Percentiles rank a stretch among this genome's conserved stretches.
Evolutionary conservation across 352 stramenopile species (phyloP).

Genomic region (Phytophthora sp.): DNA sequence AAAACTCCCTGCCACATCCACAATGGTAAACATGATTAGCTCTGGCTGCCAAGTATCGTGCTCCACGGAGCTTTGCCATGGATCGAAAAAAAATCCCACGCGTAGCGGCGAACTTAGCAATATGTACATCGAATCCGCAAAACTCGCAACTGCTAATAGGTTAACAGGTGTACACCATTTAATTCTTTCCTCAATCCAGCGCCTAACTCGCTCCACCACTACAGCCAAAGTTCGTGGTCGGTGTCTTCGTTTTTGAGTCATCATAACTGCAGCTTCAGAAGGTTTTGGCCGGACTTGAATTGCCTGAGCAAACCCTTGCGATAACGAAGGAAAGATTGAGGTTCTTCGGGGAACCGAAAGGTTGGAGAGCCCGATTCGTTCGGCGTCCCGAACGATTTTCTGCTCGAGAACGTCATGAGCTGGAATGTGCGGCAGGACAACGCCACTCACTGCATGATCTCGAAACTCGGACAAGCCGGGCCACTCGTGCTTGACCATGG

Average conservation of each 20-base stretch:
- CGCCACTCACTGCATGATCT: slow-evolving; percentile 23
- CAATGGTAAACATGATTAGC: slow-evolving; percentile 30
- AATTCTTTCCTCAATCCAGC: slow-evolving; percentile 14
- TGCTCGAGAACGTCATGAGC: slow-evolving; percentile 28
- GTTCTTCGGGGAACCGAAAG: slow-evolving; percentile 15
- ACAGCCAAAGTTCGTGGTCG: slow-evolving; percentile 9
- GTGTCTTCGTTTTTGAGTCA: neutral
- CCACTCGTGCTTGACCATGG: slow-evolving; percentile 35
- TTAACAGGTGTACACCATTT: slow-evolving; percentile 20
- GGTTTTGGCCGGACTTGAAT: slow-evolving; percentile 16
- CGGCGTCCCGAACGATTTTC: slow-evolving; percentile 27
- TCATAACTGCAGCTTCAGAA: neutral
- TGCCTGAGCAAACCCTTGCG: neutral
- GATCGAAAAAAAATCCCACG: slow-evolving; percentile 54
- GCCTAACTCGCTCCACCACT: slow-evolving; percentile 10
- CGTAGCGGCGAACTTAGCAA: slow-evolving; percentile 44
- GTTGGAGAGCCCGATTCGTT: slow-evolving; percentile 27
- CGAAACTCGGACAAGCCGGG: slow-evolving; percentile 25
- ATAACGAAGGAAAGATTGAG: slow-evolving; percentile 25
- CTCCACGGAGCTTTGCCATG: slow-evolving; percentile 13
- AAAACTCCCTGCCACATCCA: slow-evolving; percentile 37
- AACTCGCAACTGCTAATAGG: slow-evolving; percentile 29
- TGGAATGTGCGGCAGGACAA: slow-evolving; percentile 16
- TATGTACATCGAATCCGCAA: slow-evolving; percentile 46
- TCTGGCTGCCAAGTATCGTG: slow-evolving; percentile 28